Base-by-base conservation (phyloP, 2,329 filamentous ascomycete genomes). In the Xylariaceae sp. region DNA sequence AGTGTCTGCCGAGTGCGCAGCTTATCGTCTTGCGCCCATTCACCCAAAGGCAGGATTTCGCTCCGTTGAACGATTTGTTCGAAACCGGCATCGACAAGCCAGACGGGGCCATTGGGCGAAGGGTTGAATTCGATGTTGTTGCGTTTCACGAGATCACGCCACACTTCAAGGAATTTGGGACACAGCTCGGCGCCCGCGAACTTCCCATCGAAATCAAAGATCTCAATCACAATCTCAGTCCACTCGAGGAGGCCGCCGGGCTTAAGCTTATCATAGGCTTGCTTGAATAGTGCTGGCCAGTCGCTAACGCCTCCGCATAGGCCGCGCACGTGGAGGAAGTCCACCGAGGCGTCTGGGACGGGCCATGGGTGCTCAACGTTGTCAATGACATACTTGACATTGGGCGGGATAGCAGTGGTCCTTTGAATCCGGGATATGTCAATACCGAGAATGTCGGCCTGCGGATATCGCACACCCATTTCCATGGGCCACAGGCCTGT, bases 341-440 rank as follows among this genome's bases (percentile, higher is more conserved):
- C 77, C 56, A 74, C 56, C 13, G 67, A 70, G 30, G 59, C 62
- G 10, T 62, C 63, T 3, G 66, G 58, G 5, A 66, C 67, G 2
- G 69, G 70, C 77, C 76, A 79, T 3, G 70, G 73, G 34, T 81
- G 75, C 61, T 83, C 81, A 35, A 81, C 76, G 67, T 87, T 83
- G 67, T 82, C 81, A 45, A 87, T 78, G 59, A 82, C 73, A 67
- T 86, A 87, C 3, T 74, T 76, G 18, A 86, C 77, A 64, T 87
- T 87, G 15, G 81, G 77, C 5, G 84, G 84, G 6, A 86, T 79
- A 30, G 72, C 68, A 7, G 68, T 73, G 13, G 73, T 74, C 49
- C 75, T 66, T 39, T 78, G 70, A n/a, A 75, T 74, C 30, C 72
- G 72, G 17, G 73, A 76, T 17, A 77, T 64, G 59, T 79, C 77